Percentiles rank a stretch among this genome's conserved stretches.
Conservation (phyloP, 2,329 filamentous ascomycete genomes). For the Colletotrichum kahawae region DNA sequence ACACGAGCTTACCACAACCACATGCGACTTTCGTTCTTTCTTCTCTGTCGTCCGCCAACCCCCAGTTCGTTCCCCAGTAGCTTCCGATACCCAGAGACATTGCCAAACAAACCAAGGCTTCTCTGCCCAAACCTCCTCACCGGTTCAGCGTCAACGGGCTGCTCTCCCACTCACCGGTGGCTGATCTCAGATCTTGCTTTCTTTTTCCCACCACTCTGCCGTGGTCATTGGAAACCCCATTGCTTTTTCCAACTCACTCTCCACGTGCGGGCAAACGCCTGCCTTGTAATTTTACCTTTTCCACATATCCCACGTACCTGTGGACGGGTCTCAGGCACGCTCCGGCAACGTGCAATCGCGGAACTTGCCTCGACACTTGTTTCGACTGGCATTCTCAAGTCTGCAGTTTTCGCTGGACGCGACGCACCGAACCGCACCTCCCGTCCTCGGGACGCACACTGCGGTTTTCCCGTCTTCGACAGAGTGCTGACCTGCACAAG, state of each 20-base stretch:
- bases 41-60: not conserved
- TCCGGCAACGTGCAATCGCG: not conserved
- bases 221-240: not conserved
- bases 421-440: not conserved
- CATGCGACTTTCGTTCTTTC: not conserved
- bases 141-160: not conserved
- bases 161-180: not conserved
- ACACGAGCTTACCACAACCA: not conserved
- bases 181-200: not conserved
- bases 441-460: not conserved
- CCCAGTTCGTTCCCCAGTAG: not conserved
- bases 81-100: not conserved
- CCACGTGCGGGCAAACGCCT: not conserved
- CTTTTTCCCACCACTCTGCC: not conserved
- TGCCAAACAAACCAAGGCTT: not conserved
- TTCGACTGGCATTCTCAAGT: not conserved
- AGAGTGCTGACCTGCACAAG: constrained; percentile 1
- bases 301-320: not conserved
- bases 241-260: not conserved
- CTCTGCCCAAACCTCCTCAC: not conserved
- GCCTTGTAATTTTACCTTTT: not conserved
- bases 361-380: not conserved
- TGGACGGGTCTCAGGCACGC: not conserved
- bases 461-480: not conserved
- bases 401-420: not conserved